phyloP scores from a whole-genome alignment of 106 monocot genomes.

The Xerophyta viscosa region DNA sequence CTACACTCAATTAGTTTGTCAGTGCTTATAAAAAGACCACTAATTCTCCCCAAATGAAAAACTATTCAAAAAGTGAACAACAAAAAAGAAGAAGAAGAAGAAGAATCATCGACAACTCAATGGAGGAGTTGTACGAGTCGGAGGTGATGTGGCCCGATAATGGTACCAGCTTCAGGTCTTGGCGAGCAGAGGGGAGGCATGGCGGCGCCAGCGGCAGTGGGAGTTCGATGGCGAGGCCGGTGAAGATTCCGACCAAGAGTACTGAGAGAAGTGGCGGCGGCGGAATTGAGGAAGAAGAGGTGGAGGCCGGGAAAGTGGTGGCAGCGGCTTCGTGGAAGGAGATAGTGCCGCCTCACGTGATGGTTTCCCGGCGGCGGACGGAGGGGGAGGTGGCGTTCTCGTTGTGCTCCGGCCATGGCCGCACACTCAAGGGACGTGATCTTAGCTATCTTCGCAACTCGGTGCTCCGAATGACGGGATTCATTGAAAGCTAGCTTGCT shows the following conservation, averaged over 20 bases:
- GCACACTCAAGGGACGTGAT: constrained; percentile 49
- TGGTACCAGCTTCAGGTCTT: neutral
- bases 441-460: constrained; percentile 27
- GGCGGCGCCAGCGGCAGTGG: no score
- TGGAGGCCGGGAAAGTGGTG: neutral
- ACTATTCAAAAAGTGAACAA: neutral
- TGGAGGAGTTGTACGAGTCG: neutral
- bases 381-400: constrained; percentile 20
- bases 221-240: neutral
- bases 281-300: neutral
- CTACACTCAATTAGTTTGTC: neutral
- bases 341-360: constrained; percentile 33
- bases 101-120: neutral
- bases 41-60: neutral
- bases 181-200: neutral
- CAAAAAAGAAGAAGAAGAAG: no score
- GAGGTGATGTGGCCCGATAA: neutral
- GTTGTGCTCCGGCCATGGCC: constrained; percentile 30
- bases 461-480: constrained; percentile 45
- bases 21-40: neutral
- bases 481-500: constrained; percentile 18
- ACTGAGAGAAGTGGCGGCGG: neutral
- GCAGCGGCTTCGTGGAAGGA: neutral
- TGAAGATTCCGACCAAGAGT: neutral
- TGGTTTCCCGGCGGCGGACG: constrained; percentile 14